A percentile compares a stretch with the other conserved stretches of the same genome.
Evolutionary conservation across 148 eudicot genomes (phyloP).

Genomic region (Gaultheria prostrata): DNA sequence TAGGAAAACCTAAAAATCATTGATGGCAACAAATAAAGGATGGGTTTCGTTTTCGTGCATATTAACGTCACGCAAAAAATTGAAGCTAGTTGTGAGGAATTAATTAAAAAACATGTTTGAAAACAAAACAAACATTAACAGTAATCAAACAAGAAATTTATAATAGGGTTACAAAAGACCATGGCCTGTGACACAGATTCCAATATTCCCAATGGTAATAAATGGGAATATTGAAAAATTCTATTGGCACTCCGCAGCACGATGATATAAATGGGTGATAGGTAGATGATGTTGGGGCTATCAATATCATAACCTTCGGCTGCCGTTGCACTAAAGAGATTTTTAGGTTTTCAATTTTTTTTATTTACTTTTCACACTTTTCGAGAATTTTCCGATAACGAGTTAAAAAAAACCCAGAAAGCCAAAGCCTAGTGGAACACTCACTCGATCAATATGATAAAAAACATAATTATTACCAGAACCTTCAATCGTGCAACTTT

Average conservation of each 20-base stretch:
- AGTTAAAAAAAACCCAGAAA: no score
- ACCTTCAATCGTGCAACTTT: constrained; percentile 7
- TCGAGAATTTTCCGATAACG: no score
- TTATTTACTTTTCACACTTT: no score
- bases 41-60: neutral
- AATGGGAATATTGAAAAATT: no score
- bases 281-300: neutral
- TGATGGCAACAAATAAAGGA: neutral
- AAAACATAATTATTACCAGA: no score
- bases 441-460: no score
- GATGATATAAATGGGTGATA: neutral
- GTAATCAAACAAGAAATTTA: neutral
- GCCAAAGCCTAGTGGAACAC: no score
- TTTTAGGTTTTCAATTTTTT: no score
- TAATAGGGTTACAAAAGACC: neutral
- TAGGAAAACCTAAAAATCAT: neutral
- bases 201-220: neutral
- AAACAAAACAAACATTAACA: neutral
- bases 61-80: neutral
- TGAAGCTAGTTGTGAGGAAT: neutral
- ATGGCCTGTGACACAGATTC: neutral
- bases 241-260: neutral
- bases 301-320: no score
- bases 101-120: neutral
- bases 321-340: no score